Conservation (phyloP, 2,329 filamentous ascomycete species). For the Fusarium oligoseptatum region DNA sequence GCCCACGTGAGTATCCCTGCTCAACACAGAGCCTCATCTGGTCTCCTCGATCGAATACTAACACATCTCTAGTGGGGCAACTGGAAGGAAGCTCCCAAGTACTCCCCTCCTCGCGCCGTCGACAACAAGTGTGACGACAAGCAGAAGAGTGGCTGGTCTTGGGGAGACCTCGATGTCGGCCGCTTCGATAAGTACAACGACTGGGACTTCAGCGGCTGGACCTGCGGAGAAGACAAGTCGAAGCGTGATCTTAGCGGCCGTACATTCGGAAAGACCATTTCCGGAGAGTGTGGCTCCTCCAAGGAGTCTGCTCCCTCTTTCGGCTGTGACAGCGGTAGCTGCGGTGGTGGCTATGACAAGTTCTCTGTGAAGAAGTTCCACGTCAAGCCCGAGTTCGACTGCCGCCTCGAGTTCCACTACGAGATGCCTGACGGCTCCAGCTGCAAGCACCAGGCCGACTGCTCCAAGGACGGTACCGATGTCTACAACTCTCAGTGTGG, state of each 20-base stretch:
- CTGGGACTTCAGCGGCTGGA: slow-evolving; percentile 81
- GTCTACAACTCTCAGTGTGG: slow-evolving; percentile 91
- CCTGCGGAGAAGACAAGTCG: slow-evolving; percentile 69
- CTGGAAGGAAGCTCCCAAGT: slow-evolving; percentile 59
- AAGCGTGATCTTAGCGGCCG: slow-evolving; percentile 72
- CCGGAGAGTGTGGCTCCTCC: slow-evolving; percentile 64
- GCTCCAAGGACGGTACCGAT: slow-evolving; percentile 75
- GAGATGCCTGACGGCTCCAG: slow-evolving; percentile 83
- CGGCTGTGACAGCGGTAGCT: slow-evolving; percentile 53
- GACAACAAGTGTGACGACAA: slow-evolving; percentile 82
- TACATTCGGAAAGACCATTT: slow-evolving; percentile 71
- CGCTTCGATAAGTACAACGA: slow-evolving; percentile 75
- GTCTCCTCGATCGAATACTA: not conserved
- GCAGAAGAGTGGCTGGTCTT: slow-evolving; percentile 80
- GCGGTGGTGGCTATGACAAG: slow-evolving; percentile 54
- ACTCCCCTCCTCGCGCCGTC: slow-evolving; percentile 77
- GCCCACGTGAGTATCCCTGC: slow-evolving; percentile 57
- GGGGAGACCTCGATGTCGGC: slow-evolving; percentile 72
- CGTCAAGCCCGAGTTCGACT: slow-evolving; percentile 80
- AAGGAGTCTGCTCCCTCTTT: slow-evolving; percentile 69
- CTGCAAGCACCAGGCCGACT: slow-evolving; percentile 83
- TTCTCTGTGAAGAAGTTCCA: slow-evolving; percentile 85
- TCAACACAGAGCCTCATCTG: not conserved
- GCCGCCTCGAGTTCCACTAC: slow-evolving; percentile 87
- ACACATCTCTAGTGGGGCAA: slow-evolving; percentile 35